Base-by-base conservation (phyloP, 2,329 filamentous ascomycete genomes). In the Berkeleyomyces basicola region DNA sequence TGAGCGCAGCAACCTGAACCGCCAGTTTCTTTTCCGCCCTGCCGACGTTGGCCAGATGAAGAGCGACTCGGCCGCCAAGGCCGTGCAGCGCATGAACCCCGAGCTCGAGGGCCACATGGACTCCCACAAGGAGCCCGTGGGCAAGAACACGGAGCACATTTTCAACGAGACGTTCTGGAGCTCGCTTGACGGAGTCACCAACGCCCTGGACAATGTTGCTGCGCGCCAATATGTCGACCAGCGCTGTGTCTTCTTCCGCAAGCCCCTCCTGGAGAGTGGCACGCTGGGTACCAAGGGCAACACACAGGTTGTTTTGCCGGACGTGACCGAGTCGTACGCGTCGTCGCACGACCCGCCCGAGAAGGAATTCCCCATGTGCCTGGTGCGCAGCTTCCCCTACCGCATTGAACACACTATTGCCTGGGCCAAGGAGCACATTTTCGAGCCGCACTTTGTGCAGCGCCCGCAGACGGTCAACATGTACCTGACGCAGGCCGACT, bases 241-340 rank as follows among this genome's bases (percentile, higher is more conserved):
- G 65, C 86, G 92, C 70, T 99, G 93, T 71, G 91, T 99, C 64
- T 96, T 97, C 79, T 99, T 97, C 87, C 88, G 86, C 73, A 97
- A 97, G 79, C 88, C 93, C 57, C 79, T 99, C 3, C 82, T 99
- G 7, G 93, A 99, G 78, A 96, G 91, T 71, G 93, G 93, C 67
- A 99, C 93, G 43, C 82, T 99, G n/a, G 93, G 93, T 60, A 97
- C 95, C 64, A 99, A 99, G 79, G 93, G 93, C 70, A 99, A 99
- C 76, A 96, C 90, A 5, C 93, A 99, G 71, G 93, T 99, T 65
- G 85, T 99, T 58, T 81, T 99, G 63, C 95, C 93, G 9, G 82
- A 84, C 68, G 77, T 96, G 66, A 97, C 93, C 0, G 95, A 99
- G 74, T 97, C 93, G 0, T 99, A 99, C 77, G 96, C 93, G 0